phyloP scores from a whole-genome alignment of 768 basidiomycete species.

The Auriscalpium orientale region DNA sequence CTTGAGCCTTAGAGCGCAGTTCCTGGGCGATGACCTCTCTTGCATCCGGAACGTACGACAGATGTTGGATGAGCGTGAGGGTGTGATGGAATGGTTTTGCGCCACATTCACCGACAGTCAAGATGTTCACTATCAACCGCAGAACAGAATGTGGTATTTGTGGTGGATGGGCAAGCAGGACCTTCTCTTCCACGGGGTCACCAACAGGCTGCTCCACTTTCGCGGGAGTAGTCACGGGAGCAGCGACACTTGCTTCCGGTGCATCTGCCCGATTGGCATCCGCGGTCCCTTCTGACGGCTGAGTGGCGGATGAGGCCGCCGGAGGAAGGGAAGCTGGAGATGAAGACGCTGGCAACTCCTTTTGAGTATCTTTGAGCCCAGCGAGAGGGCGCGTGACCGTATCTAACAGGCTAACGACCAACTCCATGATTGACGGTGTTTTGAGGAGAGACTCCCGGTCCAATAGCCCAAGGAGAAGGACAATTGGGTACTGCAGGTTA shows the following conservation, averaged over 20 bases:
- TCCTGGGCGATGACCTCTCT: conserved; percentile 87
- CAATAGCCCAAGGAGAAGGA: conserved; percentile 78
- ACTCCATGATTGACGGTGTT: conserved; percentile 88
- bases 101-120: conserved; percentile 96
- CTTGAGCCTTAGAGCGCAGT: conserved; percentile 77
- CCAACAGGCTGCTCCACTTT: conserved; percentile 1
- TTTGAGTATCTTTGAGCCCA: conserved; percentile 46
- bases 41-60: conserved; percentile 83
- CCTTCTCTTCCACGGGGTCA: conserved; percentile 28
- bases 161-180: conserved; percentile 67
- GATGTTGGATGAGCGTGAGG: conserved; percentile 83
- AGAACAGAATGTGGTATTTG: conserved; percentile 81
- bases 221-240: conserved; percentile 9
- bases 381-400: conserved; percentile 81
- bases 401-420: conserved; percentile 80
- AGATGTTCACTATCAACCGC: conserved; percentile 89
- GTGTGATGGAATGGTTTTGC: conserved; percentile 95
- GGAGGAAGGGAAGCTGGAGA: conserved; percentile 7
- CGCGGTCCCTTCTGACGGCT: conserved; percentile 6
- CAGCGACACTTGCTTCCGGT: conserved; percentile 1
- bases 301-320: too few species aligned
- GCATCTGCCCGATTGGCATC: conserved; percentile 6
- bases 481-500: conserved; percentile 86
- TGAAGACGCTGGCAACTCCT: conserved; percentile 22
- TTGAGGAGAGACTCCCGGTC: conserved; percentile 82